Evolutionary conservation across 257 asterid genomes (phyloP).

Genomic region (Solanum chiquidenum): DNA sequence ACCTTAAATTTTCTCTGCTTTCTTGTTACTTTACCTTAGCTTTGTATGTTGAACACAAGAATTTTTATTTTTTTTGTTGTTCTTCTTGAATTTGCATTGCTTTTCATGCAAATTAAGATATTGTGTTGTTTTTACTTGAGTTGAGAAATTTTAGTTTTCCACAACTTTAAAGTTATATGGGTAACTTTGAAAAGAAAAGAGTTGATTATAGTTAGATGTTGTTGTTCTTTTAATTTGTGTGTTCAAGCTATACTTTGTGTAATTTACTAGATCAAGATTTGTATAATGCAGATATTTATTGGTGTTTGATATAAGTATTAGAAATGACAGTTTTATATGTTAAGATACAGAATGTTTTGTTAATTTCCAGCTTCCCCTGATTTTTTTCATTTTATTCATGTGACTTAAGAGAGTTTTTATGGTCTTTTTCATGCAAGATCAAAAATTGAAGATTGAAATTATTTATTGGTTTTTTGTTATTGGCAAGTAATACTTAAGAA

Average conservation of each 20-base stretch:
- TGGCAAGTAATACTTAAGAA: background rate
- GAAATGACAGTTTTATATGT: background rate
- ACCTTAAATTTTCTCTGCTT: background rate
- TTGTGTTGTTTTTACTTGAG: background rate
- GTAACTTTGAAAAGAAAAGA: background rate
- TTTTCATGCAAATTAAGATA: background rate
- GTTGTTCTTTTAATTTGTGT: background rate
- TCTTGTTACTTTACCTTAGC: background rate
- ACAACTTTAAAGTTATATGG: background rate
- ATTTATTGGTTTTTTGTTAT: background rate
- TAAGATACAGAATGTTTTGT: background rate
- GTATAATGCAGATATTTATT: background rate
- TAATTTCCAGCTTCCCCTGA: background rate
- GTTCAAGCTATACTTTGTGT: background rate
- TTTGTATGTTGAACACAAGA: background rate
- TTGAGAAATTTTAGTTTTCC: background rate
- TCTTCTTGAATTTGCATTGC: background rate
- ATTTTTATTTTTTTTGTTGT: background rate
- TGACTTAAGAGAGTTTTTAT: background rate
- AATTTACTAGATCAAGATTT: background rate
- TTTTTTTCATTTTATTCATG: background rate
- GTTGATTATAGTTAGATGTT: background rate
- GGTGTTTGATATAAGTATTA: background rate
- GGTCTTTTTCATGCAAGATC: background rate
- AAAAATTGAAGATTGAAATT: background rate